Evolutionary conservation across 2,329 filamentous ascomycete species (phyloP), one percentile per base, ranked within the genome.

Genomic region (Chaetoscypha palmicola): DNA sequence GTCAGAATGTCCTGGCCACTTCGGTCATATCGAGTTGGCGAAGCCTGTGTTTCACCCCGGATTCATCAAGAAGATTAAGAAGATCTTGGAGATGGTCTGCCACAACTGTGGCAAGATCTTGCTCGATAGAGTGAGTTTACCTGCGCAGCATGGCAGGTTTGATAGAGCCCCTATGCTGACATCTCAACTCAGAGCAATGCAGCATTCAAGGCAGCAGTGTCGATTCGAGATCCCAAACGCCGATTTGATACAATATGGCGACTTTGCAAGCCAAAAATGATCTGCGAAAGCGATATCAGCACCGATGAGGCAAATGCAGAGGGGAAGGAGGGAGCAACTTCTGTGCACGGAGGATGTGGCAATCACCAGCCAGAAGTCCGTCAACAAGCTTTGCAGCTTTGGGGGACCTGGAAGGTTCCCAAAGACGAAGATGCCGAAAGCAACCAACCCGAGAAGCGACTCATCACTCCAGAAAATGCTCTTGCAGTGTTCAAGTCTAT

Each of bases 21-120:
- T 98, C 64, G 92, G 92, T 53, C 94, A 98, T 68, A 98, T 98
- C 59, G 94, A 98, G 69, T 77, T 99, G 56, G 90, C 92, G 32
- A 90, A 88, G 63, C 92, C 94, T 44, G 92, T 98, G 58, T 99
- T 86, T 67, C 92, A 99, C 59, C 70, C 74, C 72, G 92, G 92
- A 61, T 99, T 96, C 69, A 85, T 99, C 71, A 94, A 87, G 67
- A 97, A 97, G 73, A 90, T 95, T 69, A 98, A 99, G 76, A 98
- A 97, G 75, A 80, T 99, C 59, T 74, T 98, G 66, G 94, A 98
- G 76, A 92, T 90, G 58, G 90, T 98, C 67, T 98, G 94, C 77
- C 90, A 95, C 72, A 96, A 94, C 68, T 98, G 94, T 76, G 91
- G 90, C 70, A 94, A 92, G 74, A 87, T 97, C 64, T 79, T 95